Conservation (phyloP, 2,329 filamentous ascomycete species). For the Penicillium paneum region DNA sequence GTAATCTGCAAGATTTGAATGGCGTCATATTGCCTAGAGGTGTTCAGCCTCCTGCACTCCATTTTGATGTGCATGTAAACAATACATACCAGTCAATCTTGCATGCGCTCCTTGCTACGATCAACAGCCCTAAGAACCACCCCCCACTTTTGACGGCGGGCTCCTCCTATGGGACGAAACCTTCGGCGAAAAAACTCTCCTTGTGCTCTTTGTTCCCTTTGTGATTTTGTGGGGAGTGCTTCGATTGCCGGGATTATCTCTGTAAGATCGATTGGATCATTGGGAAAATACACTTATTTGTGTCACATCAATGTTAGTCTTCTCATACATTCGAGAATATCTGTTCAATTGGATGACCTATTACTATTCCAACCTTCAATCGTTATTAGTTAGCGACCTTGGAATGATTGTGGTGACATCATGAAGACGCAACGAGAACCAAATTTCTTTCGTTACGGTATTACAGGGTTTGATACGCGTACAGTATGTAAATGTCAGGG, state of each 20-base stretch:
- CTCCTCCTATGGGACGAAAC: constrained; percentile 9
- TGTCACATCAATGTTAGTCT: too few species aligned
- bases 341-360: neutral
- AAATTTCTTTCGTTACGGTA: neutral
- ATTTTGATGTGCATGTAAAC: constrained; percentile 18
- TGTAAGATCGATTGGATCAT: neutral
- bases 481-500: neutral
- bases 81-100: constrained; percentile 22
- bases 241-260: constrained; percentile 1
- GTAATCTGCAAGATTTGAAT: neutral
- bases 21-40: neutral
- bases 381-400: neutral
- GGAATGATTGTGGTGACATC: constrained; percentile 19
- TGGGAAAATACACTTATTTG: neutral
- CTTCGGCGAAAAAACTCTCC: neutral
- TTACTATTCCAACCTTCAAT: neutral
- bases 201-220: constrained; percentile 2
- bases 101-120: constrained; percentile 25
- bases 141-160: constrained; percentile 18
- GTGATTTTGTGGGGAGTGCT: constrained; percentile 14
- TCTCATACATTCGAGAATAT: neutral
- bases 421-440: constrained; percentile 16
- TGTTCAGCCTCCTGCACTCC: constrained; percentile 2
- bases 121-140: constrained; percentile 21
- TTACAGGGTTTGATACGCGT: neutral